Conservation (phyloP, 306 rosid species). For the Cyclanthera cordifolia region DNA sequence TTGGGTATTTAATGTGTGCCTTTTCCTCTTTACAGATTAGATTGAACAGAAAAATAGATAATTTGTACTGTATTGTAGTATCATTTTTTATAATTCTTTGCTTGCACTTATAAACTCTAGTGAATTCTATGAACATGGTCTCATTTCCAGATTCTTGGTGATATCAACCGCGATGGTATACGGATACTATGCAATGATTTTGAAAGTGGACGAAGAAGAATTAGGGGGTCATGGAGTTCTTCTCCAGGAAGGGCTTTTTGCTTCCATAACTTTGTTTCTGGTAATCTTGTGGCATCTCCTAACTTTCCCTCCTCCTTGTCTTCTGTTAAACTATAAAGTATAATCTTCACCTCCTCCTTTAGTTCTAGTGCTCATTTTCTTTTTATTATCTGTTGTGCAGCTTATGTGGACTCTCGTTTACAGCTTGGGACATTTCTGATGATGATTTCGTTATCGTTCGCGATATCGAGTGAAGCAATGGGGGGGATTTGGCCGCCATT, state of each 20-base stretch:
- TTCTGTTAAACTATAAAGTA: background rate
- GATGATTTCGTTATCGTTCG: background rate
- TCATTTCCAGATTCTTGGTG: constrained; percentile 57
- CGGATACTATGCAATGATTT: constrained; percentile 67
- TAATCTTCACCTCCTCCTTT: background rate
- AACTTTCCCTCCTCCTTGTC: background rate
- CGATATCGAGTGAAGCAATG: background rate
- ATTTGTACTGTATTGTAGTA: too few relatives aligned
- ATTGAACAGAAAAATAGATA: too few relatives aligned
- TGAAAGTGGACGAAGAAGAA: constrained; percentile 92
- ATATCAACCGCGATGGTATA: constrained; percentile 62
- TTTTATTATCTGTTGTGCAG: constrained; percentile 31
- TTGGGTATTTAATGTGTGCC: too few relatives aligned
- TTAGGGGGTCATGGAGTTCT: constrained; percentile 94
- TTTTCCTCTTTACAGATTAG: too few relatives aligned
- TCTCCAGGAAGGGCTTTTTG: constrained; percentile 96
- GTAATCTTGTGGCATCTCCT: constrained; percentile 28
- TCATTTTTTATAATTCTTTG: background rate
- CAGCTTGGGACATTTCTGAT: constrained; percentile 93
- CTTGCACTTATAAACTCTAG: background rate
- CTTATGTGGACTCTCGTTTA: constrained; percentile 82
- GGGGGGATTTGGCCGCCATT: background rate
- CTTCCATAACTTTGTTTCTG: constrained; percentile 85
- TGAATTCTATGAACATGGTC: background rate
- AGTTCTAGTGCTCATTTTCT: background rate